A percentile compares a stretch with the other conserved stretches of the same genome.
Evolutionary conservation across 345 rosid species (phyloP).

Genomic region (Brassica juncea): DNA sequence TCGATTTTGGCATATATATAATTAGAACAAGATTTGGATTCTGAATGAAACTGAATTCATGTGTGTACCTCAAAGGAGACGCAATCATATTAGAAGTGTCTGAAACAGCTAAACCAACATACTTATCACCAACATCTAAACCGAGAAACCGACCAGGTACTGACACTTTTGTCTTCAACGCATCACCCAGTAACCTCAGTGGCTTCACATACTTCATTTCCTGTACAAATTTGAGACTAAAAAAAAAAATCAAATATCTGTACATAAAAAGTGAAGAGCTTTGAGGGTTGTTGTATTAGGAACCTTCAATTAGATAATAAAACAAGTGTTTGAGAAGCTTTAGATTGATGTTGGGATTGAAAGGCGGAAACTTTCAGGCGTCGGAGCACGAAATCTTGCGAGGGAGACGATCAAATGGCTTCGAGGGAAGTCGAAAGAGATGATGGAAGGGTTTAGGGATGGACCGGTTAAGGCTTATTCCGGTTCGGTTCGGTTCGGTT

Average conservation of each 20-base stretch:
- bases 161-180: slow-evolving; percentile 45
- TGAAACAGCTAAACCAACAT: slow-evolving; percentile 78
- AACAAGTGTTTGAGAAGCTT: background rate
- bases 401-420: background rate
- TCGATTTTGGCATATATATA: background rate
- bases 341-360: background rate
- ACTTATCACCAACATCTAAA: slow-evolving; percentile 88
- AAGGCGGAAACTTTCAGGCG: slow-evolving; percentile 13
- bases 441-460: slow-evolving; percentile 13
- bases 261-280: slow-evolving; percentile 1
- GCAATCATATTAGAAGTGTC: slow-evolving; percentile 59
- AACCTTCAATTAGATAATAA: slow-evolving; percentile 4
- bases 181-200: slow-evolving; percentile 49
- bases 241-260: background rate
- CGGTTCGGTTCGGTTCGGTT: slow-evolving; percentile 16
- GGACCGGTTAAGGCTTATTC: background rate
- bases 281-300: background rate
- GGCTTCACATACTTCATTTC: slow-evolving; percentile 79
- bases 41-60: background rate
- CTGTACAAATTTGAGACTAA: background rate
- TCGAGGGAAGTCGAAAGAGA: background rate
- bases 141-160: slow-evolving; percentile 63
- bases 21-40: background rate
- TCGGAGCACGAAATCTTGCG: slow-evolving; percentile 4
- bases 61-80: slow-evolving; percentile 57